phyloP scores from a whole-genome alignment of 805 yeast species.

The Nakazawaea ernobii region DNA sequence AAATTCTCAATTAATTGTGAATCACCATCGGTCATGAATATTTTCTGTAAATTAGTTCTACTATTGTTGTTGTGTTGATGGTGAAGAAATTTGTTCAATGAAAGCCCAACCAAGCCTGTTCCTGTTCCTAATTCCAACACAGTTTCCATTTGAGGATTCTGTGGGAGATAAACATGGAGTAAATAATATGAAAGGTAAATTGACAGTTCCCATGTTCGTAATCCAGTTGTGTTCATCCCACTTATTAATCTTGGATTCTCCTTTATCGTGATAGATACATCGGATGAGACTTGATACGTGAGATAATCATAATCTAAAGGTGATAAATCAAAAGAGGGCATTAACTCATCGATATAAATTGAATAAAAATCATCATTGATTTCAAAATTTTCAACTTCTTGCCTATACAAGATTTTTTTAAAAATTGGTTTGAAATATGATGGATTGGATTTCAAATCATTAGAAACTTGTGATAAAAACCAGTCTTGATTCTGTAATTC shows the following conservation, averaged over 20 bases:
- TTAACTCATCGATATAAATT: conserved; percentile 25
- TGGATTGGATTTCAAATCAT: conserved; percentile 34
- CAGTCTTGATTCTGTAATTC: conserved; percentile 17
- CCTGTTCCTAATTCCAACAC: conserved; percentile 84
- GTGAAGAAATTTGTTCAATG: conserved; percentile 28
- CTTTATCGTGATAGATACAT: conserved; percentile 27
- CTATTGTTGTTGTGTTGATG: conserved; percentile 7
- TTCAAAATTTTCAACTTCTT: conserved; percentile 25
- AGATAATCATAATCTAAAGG: conserved; percentile 35
- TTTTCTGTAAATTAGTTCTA: conserved; percentile 7
- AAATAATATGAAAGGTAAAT: conserved; percentile 55
- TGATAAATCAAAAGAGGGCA: conserved; percentile 26
- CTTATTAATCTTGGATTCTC: conserved; percentile 64
- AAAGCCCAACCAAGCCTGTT: conserved; percentile 72
- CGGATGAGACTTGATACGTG: conserved; percentile 25
- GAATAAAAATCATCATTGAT: conserved; percentile 40
- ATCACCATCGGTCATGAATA: conserved; percentile 67
- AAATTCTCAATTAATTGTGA: conserved; percentile 44
- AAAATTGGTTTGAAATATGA: conserved; percentile 45
- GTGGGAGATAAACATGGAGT: conserved; percentile 10
- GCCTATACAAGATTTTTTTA: conserved; percentile 30
- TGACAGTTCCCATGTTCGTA: conserved; percentile 94
- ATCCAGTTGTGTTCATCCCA: conserved; percentile 81
- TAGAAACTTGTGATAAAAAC: conserved; percentile 17
- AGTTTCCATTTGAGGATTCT: conserved; percentile 16